These are phyloP conservation scores for Akebia trifoliata DNA, from an alignment of 164 flowering plant species.

Conservation along the genomic window DNA sequence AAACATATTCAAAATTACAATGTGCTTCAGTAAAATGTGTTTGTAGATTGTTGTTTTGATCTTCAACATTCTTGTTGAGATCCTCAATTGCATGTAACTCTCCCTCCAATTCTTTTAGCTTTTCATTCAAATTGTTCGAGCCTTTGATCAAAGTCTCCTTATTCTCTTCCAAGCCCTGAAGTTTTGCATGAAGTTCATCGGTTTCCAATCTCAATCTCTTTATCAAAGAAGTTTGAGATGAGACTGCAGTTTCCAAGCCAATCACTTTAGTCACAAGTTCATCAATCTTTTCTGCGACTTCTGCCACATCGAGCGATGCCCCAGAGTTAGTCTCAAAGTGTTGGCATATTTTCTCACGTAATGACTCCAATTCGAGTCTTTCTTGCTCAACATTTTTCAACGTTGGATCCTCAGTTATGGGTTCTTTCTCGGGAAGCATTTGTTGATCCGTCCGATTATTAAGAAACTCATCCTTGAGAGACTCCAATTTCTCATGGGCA, in stretches of 20 bases:
- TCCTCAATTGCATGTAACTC: constrained; percentile 37
- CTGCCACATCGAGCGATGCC: constrained; percentile 39
- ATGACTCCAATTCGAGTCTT: constrained; percentile 20
- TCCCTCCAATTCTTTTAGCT: constrained; percentile 44
- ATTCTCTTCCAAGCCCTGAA: constrained; percentile 54
- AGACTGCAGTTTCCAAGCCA: constrained; percentile 46
- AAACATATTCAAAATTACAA: constrained; percentile 38
- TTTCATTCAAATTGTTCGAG: constrained; percentile 22
- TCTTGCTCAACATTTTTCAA: constrained; percentile 24
- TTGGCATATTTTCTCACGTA: constrained; percentile 35
- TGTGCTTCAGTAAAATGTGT: constrained; percentile 43
- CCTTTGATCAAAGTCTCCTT: constrained; percentile 30
- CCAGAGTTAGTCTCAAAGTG: constrained; percentile 28
- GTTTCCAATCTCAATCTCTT: constrained; percentile 55
- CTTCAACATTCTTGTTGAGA: constrained; percentile 32
- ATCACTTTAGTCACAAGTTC: constrained; percentile 73
- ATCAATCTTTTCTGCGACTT: constrained; percentile 76
- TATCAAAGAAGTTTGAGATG: constrained; percentile 65
- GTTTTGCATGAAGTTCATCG: constrained; percentile 54
- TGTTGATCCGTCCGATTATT: constrained; percentile 9
- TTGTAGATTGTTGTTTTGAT: constrained; percentile 33
- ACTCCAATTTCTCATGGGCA: constrained; percentile 34
- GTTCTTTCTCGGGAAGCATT: constrained; percentile 3
- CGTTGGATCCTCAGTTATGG: constrained; percentile 12
- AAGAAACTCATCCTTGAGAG: constrained; percentile 26